These are phyloP conservation scores for Cadophora gregata DNA, from an alignment of 2,329 filamentous ascomycete genomes.

Conservation along the genomic window DNA sequence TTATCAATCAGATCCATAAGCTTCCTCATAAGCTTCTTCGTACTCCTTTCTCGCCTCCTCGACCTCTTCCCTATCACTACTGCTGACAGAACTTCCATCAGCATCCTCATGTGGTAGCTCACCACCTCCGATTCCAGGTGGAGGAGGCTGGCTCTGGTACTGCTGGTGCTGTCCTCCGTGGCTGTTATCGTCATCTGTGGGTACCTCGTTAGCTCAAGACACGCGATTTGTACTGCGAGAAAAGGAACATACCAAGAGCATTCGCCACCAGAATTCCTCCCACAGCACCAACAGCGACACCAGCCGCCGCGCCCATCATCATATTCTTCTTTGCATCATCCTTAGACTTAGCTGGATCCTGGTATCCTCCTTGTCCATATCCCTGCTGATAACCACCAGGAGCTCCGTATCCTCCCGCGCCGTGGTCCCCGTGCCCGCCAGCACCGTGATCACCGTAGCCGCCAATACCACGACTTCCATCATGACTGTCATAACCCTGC, in stretches of 20 bases:
- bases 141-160: background rate
- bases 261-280: slow-evolving; percentile 64
- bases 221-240: too few species aligned
- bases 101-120: slow-evolving; percentile 5
- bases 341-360: slow-evolving; percentile 32
- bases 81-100: slow-evolving; percentile 45
- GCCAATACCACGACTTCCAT: slow-evolving; percentile 37
- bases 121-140: slow-evolving; percentile 10
- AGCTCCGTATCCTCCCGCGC: slow-evolving; percentile 32
- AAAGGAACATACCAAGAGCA: slow-evolving; percentile 55
- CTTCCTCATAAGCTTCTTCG: slow-evolving; percentile 56
- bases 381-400: slow-evolving; percentile 38
- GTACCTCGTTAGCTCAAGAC: slow-evolving; percentile 38
- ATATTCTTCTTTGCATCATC: slow-evolving; percentile 53
- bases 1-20: slow-evolving; percentile 41
- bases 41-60: slow-evolving; percentile 60
- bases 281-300: slow-evolving; percentile 60
- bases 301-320: slow-evolving; percentile 61
- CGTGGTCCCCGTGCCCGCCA: slow-evolving; percentile 20
- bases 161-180: slow-evolving; percentile 1
- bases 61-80: slow-evolving; percentile 57
- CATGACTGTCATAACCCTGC: slow-evolving; percentile 46
- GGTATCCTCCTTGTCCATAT: slow-evolving; percentile 42
- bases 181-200: slow-evolving; percentile 42
- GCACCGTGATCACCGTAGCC: slow-evolving; percentile 14